phyloP scores from a whole-genome alignment of 192 early-diverging fungal genomes.

The Coemansia furcata region DNA sequence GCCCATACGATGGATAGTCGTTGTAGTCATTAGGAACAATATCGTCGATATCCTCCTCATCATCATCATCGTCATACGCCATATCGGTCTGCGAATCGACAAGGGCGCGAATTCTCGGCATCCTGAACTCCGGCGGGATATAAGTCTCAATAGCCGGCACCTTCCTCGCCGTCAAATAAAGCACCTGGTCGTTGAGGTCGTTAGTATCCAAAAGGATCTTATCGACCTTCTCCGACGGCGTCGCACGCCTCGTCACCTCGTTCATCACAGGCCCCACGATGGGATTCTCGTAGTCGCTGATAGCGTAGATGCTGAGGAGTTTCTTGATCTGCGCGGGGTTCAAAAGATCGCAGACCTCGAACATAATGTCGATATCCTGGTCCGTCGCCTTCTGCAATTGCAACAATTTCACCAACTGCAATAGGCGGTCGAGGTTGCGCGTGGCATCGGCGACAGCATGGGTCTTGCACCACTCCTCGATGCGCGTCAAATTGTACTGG shows the following conservation, averaged over 20 bases:
- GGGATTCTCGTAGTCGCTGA: conserved; percentile 93
- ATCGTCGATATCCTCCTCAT: conserved; percentile 10
- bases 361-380: conserved; percentile 96
- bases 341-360: conserved; percentile 96
- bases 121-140: conserved; percentile 64
- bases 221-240: conserved; percentile 86
- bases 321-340: conserved; percentile 98
- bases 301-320: conserved; percentile 90
- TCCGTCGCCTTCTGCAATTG: conserved; percentile 69
- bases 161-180: conserved; percentile 62
- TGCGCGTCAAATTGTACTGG: conserved; percentile 95
- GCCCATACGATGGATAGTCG: conserved; percentile 5
- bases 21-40: conserved; percentile 8
- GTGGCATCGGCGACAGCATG: conserved; percentile 88
- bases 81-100: conserved; percentile 51
- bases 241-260: conserved; percentile 81
- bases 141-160: conserved; percentile 72
- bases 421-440: conserved; percentile 88
- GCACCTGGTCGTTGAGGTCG: conserved; percentile 56
- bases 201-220: conserved; percentile 83
- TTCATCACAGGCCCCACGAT: conserved; percentile 86
- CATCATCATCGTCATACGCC: conserved; percentile 39
- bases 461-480: conserved; percentile 99
- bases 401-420: conserved; percentile 84
- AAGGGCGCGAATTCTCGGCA: conserved; percentile 44